phyloP scores from a whole-genome alignment of 1,284 basidiomycete genomes.

The Amylostereum areolatum region DNA sequence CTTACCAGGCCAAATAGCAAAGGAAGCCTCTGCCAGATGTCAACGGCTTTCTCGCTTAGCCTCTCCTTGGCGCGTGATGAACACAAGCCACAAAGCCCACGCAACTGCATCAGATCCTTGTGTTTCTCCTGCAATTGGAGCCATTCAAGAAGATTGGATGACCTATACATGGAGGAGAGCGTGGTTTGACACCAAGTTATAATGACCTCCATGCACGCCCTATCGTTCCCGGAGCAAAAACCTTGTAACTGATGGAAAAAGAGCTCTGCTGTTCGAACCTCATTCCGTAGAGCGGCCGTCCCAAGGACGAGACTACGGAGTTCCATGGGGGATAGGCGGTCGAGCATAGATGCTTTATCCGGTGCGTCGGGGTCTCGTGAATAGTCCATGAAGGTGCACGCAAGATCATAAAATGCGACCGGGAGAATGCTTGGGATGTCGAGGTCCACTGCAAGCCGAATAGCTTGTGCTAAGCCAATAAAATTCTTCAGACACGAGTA shows the following conservation, averaged over 20 bases:
- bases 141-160: no score
- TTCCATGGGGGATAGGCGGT: background rate
- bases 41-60: background rate
- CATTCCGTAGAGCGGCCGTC: background rate
- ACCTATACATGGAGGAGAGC: no score
- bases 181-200: no score
- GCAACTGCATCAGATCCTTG: no score
- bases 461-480: background rate
- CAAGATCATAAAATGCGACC: background rate
- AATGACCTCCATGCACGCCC: no score
- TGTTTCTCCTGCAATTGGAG: no score
- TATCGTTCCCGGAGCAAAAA: background rate
- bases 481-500: background rate
- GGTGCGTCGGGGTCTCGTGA: background rate
- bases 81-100: no score
- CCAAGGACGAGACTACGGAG: background rate
- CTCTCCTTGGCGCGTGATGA: background rate
- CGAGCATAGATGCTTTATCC: background rate
- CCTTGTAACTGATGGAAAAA: background rate
- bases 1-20: background rate
- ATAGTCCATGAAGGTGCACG: background rate
- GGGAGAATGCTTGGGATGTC: background rate
- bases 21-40: background rate
- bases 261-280: background rate
- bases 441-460: background rate